Evolutionary conservation across 2,329 filamentous ascomycete genomes (phyloP).

Genomic region (Daldinia sp.): DNA sequence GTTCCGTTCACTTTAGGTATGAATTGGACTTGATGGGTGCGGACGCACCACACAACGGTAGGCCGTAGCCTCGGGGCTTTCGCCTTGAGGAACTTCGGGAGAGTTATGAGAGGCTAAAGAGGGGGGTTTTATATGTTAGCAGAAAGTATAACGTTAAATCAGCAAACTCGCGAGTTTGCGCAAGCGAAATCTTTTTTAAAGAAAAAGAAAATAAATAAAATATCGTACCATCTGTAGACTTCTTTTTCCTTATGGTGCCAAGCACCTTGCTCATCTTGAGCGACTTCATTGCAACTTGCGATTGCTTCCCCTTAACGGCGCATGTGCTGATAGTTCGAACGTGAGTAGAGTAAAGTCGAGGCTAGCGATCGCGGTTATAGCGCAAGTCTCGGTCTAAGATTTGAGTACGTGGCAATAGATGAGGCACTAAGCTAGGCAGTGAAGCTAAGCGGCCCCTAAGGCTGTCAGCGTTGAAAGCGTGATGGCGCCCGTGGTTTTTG

Average conservation of each 20-base stretch:
- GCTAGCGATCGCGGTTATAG: slow-evolving; percentile 7
- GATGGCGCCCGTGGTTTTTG: slow-evolving; percentile 4
- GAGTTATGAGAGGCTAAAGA: slow-evolving; percentile 38
- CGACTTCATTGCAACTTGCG: slow-evolving; percentile 55
- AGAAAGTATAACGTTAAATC: slow-evolving; percentile 29
- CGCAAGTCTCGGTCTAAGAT: slow-evolving; percentile 18
- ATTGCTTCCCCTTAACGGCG: slow-evolving; percentile 14
- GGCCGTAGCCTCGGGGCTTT: slow-evolving; percentile 76
- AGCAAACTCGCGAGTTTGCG: slow-evolving; percentile 12
- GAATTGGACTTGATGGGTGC: slow-evolving; percentile 17
- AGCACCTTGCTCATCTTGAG: slow-evolving; percentile 69
- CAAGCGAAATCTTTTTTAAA: slow-evolving; percentile 5
- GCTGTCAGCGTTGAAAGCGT: not conserved
- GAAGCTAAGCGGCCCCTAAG: slow-evolving; percentile 10
- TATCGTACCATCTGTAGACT: slow-evolving; percentile 50
- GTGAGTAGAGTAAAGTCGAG: slow-evolving; percentile 7
- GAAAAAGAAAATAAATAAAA: slow-evolving; percentile 6
- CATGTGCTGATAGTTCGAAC: slow-evolving; percentile 20
- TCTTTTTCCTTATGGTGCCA: slow-evolving; percentile 65
- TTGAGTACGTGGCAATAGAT: not conserved
- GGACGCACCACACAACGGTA: slow-evolving; percentile 73
- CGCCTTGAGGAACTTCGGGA: slow-evolving; percentile 55
- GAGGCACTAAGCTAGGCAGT: slow-evolving; percentile 14
- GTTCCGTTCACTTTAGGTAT: slow-evolving; percentile 22
- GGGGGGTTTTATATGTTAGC: slow-evolving; percentile 1